Base-by-base conservation (phyloP, 139 green algal genomes). In the Mychonastes homosphaera region DNA sequence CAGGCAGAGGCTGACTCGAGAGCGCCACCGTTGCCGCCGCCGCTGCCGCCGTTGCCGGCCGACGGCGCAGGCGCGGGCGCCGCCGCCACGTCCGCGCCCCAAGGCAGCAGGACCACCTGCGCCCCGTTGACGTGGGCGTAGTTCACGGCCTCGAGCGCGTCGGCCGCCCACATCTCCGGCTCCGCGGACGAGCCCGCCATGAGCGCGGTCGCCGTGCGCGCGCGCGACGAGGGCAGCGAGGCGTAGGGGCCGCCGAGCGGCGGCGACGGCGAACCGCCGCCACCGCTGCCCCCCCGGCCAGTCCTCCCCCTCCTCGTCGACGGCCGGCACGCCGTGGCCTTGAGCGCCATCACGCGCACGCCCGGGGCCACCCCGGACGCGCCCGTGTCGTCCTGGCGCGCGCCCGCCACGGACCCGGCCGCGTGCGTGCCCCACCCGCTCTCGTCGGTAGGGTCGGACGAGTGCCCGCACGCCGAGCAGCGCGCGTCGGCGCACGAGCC, bases 351-450 rank as follows among this genome's bases (percentile, higher is more conserved):
- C 21, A 83, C 30, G 5, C 56, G 56, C 23, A 78, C 78, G 8
- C 66, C 67, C 8, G 65, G 76, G 2, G 63, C 53, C 29, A 74
- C 39, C 16, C 78, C 78, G 16, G 48, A 38, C 0, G 74, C 51
- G 21, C 61, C 73, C 9, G 54, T 48, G 21, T 21, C 28, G 35
- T 81, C 77, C 50, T 76, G 73, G 33, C 30, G 45, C 28, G 66
- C 38, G 4, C 67, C 79, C 16, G 60, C 80, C 24, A 83, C 53
- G 16, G 74, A 69, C 34, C 77, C 78, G 18, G 78, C 69, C 24
- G 65, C 60, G 50, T 82, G 74, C 3, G 79, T 85, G 9, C 77
- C 79, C 48, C 78, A 69, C 10, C 59, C 69, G 26, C 75, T 21
- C n/a, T 53, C 43, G 49, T 84, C 79, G 9, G 67, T 70, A 49